Evolutionary conservation across 2,329 filamentous ascomycete genomes (phyloP), one percentile per base, ranked within the genome.

Genomic region (Cercospora zeina): DNA sequence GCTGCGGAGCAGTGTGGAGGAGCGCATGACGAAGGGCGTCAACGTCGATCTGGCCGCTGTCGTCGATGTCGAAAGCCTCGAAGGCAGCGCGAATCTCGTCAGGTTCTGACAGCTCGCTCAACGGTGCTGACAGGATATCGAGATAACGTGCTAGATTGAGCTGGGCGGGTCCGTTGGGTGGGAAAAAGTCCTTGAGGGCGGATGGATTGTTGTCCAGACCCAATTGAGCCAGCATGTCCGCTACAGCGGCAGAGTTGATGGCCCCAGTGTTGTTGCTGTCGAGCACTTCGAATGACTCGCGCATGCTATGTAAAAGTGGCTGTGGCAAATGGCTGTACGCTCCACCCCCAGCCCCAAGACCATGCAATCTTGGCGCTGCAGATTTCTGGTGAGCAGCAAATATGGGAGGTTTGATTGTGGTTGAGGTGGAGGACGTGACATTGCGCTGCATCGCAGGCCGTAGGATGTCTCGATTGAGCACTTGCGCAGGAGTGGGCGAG

Each of bases 51-150:
- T 97, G 92, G 2, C 95, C 95, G 70, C 90, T 95, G 74, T 99
- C 95, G 66, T 96, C 92, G 65, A 96, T 90, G 72, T 99, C 95
- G 73, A 97, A 97, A 0, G 95, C 95, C 1, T 91, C 91, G 69
- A 99, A 93, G 0, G 95, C 95, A 1, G 92, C 93, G 19, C 91
- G 80, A 9, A 99, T 83, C 73, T 99, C 95, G 14, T 86, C 83
- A 21, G 87, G 85, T 0, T 90, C 87, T 0, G 91, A 96, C 16
- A 97, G 81, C 0, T 87, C 84, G 1, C 86, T 85, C 2, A 97
- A 81, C 1, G 90, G 83, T 9, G 85, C 84, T 0, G 93, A 90
- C 1, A 99, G 81, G 1, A 87, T 88, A 72, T 91, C 93, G 21
- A 99, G 83, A 74, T 96, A 99, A 3, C 87, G 85, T 0, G 93